Evolutionary conservation across 1,139 yeast genomes (phyloP).

Genomic region (Geotrichum aggregatum): DNA sequence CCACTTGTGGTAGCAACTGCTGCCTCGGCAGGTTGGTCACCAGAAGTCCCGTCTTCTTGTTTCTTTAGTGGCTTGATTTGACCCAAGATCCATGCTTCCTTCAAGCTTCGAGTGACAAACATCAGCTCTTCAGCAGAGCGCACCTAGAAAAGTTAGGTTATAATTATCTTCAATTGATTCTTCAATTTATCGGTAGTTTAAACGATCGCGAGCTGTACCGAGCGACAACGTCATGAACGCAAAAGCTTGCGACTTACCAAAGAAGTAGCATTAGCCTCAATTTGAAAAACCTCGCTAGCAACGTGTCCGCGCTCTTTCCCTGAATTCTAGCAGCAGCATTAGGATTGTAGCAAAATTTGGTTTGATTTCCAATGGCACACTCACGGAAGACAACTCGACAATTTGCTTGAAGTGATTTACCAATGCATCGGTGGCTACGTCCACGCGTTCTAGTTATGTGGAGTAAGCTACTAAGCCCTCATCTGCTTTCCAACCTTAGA

Average conservation of each 20-base stretch:
- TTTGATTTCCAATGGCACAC: slow-evolving; percentile 16
- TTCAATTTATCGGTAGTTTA: too few relatives aligned
- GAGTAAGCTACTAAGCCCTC: too few relatives aligned
- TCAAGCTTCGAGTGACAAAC: slow-evolving; percentile 40
- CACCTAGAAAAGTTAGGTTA: slow-evolving; percentile 25
- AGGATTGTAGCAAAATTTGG: background rate
- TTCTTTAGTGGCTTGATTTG: slow-evolving; percentile 35
- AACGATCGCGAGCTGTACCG: too few relatives aligned
- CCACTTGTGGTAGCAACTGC: background rate
- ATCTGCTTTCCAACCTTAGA: too few relatives aligned
- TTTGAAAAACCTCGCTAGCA: slow-evolving; percentile 37
- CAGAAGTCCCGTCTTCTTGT: slow-evolving; percentile 21
- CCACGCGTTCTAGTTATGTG: slow-evolving; percentile 39
- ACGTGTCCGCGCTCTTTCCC: slow-evolving; percentile 35
- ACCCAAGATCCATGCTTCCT: slow-evolving; percentile 44
- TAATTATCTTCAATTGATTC: background rate
- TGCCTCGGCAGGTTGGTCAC: slow-evolving; percentile 13
- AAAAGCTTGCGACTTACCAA: slow-evolving; percentile 25
- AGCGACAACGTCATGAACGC: background rate
- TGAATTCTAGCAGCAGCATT: slow-evolving; percentile 28
- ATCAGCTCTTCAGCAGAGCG: slow-evolving; percentile 42
- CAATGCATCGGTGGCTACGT: slow-evolving; percentile 35
- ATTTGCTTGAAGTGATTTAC: slow-evolving; percentile 33
- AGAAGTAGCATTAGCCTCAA: slow-evolving; percentile 37
- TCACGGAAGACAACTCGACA: slow-evolving; percentile 30